Percentiles rank a stretch among this genome's conserved stretches.
phyloP scores from a whole-genome alignment of 2,329 filamentous ascomycete genomes.

The Fusarium agapanthi region DNA sequence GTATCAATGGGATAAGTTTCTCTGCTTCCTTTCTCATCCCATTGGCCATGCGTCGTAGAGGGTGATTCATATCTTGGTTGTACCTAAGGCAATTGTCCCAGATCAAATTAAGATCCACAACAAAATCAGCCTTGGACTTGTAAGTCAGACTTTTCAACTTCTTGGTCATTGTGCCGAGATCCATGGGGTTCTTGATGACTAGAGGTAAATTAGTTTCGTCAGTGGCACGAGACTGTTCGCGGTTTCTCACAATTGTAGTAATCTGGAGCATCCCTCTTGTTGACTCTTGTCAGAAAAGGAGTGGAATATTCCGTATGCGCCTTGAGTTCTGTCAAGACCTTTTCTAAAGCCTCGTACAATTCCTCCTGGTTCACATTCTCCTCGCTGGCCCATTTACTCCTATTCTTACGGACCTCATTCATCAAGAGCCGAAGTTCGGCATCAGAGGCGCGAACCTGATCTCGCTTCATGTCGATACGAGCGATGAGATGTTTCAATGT shows the following conservation, averaged over 20 bases:
- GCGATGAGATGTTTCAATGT: conserved; percentile 97
- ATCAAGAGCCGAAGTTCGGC: conserved; percentile 91
- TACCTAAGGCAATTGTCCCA: conserved; percentile 98
- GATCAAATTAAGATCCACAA: conserved; percentile 90
- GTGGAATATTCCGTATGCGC: conserved; percentile 97
- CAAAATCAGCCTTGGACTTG: conserved; percentile 93
- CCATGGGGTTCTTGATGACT: conserved; percentile 98
- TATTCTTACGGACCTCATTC: conserved; percentile 96
- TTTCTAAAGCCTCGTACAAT: conserved; percentile 94
- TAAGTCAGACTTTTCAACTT: conserved; percentile 85
- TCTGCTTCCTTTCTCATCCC: conserved; percentile 98
- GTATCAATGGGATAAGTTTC: conserved; percentile 93
- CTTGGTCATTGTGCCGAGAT: conserved; percentile 97
- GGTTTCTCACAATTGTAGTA: conserved; percentile 82
- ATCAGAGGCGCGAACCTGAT: conserved; percentile 90
- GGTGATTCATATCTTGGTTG: conserved; percentile 89
- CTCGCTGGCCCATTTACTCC: conserved; percentile 98
- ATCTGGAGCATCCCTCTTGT: conserved; percentile 95
- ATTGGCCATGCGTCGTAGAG: conserved; percentile 89
- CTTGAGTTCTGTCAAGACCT: conserved; percentile 95
- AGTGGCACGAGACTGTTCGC: neutral
- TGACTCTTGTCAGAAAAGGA: conserved; percentile 93
- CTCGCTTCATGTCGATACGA: conserved; percentile 91
- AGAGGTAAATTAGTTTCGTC: conserved; percentile 38
- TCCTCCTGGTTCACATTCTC: conserved; percentile 98